Evolutionary conservation across 1,284 basidiomycete genomes (phyloP), one percentile per base, ranked within the genome.

Genomic region (Trametes versicolor): DNA sequence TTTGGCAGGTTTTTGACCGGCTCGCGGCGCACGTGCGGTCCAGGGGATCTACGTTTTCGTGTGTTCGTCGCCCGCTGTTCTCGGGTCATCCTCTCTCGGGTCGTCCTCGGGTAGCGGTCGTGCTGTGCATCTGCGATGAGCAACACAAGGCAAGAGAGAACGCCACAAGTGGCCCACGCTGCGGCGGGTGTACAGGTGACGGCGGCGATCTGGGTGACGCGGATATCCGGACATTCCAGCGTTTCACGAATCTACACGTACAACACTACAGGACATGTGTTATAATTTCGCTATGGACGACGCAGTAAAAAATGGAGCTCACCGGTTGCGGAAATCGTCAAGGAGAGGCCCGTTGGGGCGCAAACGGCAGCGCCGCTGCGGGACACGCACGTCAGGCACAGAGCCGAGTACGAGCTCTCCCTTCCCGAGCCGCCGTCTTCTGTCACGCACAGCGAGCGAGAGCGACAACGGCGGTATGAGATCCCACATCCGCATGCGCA

Each of bases 311-410:
- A 23, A 27, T 10, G 12, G 1, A 7, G 39, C 78, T 64, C 61
- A 79, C 78, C 74, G 69, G 58, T 71, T 75, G 43, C 78, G 82
- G 74, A 85, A 91, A 21, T 85, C 83, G 34, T 84, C 78, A 88
- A 81, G n/a, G n/a, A 75, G 95, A 94, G 1, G 85, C 78, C 57
- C 80, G 80, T 93, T 93, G 76, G 93, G 87, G 10, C n/a, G 94
- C 76, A 56, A 94, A 81, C 0, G 92, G 93, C 60, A 94, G 84
- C 29, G 85, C 80, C 15, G 92, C 15, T 92, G 83, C 72, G 95
- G 94, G n/a, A n/a, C 3, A 95, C 92, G 72, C 91, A 88, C 1
- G 84, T 83, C 75, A 94, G 95, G 76, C 95, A 96, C 1, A 94
- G 78, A 8, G 45, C 89, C 83, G 1, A 96, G 75, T 12, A n/a